Conservation (phyloP, 1,284 basidiomycete genomes). For the Filobasidium uniguttulatum region DNA sequence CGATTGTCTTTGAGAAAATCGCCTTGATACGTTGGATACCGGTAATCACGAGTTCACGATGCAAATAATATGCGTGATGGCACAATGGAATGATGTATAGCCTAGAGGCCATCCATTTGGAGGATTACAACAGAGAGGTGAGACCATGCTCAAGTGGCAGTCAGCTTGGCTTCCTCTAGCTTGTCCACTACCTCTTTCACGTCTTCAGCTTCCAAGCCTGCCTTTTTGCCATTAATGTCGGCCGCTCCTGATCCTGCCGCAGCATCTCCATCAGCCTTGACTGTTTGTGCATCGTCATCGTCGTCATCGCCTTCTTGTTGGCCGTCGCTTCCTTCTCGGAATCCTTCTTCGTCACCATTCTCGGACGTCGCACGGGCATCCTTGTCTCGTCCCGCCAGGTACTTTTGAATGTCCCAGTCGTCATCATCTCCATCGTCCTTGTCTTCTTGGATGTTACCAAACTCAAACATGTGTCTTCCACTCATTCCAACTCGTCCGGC, state of each 20-base stretch:
- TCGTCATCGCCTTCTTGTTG: constrained; percentile 7
- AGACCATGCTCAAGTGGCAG: background rate
- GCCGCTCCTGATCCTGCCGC: constrained; percentile 1
- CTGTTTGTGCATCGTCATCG: background rate
- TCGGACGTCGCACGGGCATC: constrained; percentile 14
- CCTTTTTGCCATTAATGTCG: background rate
- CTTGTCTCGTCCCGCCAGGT: constrained; percentile 7
- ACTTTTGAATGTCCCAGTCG: constrained; percentile 33
- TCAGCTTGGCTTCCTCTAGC: constrained; percentile 3
- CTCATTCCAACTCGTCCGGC: constrained; percentile 95
- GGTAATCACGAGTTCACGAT: too few relatives aligned
- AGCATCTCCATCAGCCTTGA: background rate
- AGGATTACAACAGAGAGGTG: background rate
- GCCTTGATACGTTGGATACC: too few relatives aligned
- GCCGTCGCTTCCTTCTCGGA: constrained; percentile 7
- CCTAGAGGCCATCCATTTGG: too few relatives aligned
- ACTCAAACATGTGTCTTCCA: constrained; percentile 92
- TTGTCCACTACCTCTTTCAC: constrained; percentile 3
- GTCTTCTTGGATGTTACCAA: constrained; percentile 89
- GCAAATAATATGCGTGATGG: too few relatives aligned
- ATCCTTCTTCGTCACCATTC: constrained; percentile 7
- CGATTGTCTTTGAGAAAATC: too few relatives aligned
- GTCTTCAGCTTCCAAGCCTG: background rate
- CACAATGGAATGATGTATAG: too few relatives aligned
- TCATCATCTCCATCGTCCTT: constrained; percentile 45